These are phyloP conservation scores for Aspergillus ochraceus DNA, from an alignment of 2,329 filamentous ascomycete species.

Conservation along the genomic window DNA sequence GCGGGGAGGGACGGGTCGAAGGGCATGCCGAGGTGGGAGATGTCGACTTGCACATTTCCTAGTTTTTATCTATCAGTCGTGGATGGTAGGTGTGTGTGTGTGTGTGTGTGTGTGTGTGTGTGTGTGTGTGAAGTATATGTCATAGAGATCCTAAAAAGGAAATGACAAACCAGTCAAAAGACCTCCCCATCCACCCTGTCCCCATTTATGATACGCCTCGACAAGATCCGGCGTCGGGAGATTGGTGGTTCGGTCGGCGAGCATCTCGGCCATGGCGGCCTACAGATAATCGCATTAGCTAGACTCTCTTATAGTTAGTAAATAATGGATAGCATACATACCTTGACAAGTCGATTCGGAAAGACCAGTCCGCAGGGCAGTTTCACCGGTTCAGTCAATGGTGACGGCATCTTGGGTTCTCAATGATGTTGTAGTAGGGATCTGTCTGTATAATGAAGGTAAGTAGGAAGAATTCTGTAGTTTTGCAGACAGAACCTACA, in stretches of 20 bases:
- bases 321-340: slow-evolving; percentile 7
- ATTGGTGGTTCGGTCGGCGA: slow-evolving; percentile 48
- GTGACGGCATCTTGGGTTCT: slow-evolving; percentile 18
- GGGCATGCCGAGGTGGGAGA: slow-evolving; percentile 39
- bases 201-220: slow-evolving; percentile 55
- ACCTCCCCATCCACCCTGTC: slow-evolving; percentile 41
- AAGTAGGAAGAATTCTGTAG: no score
- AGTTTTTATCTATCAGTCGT: not conserved
- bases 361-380: slow-evolving; percentile 57
- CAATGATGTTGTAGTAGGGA: not conserved
- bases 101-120: no score
- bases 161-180: slow-evolving; percentile 44
- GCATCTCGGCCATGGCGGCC: slow-evolving; percentile 43
- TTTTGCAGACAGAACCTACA: no score
- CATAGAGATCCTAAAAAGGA: no score
- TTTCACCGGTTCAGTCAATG: slow-evolving; percentile 46
- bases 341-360: slow-evolving; percentile 55
- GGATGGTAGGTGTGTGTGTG: not conserved
- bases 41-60: slow-evolving; percentile 48
- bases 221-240: slow-evolving; percentile 47
- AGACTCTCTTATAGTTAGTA: no score
- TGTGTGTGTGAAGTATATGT: no score
- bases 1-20: slow-evolving; percentile 30
- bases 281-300: slow-evolving; percentile 22
- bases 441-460: no score